phyloP scores from a whole-genome alignment of 495 filamentous ascomycete genomes.

The Parachaetomium inaequale region DNA sequence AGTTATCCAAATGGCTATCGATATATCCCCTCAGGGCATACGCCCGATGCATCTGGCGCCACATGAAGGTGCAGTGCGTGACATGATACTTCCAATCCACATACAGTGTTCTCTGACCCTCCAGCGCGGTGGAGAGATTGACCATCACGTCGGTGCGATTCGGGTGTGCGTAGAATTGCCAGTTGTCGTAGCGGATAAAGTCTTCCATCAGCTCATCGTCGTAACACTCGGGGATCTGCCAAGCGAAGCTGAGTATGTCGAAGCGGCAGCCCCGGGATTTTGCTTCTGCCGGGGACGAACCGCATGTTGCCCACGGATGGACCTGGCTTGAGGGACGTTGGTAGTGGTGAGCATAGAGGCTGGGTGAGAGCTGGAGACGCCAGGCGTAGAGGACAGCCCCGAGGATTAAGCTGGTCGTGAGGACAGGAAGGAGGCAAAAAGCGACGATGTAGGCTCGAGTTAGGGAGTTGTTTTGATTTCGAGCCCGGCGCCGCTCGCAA shows the following conservation, averaged over 20 bases:
- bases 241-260: conserved; percentile 32
- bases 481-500: background rate
- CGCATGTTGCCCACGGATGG: conserved; percentile 16
- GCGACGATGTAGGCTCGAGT: background rate
- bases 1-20: conserved; percentile 16
- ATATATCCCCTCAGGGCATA: conserved; percentile 7
- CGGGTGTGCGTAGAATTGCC: conserved; percentile 17
- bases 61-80: conserved; percentile 35
- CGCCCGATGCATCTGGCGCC: conserved; percentile 36
- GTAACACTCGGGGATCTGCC: conserved; percentile 32
- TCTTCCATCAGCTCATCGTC: conserved; percentile 19
- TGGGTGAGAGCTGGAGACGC: background rate
- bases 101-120: conserved; percentile 20
- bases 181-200: conserved; percentile 14
- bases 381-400: conserved; percentile 6
- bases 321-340: background rate
- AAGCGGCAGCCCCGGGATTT: conserved; percentile 28
- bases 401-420: background rate
- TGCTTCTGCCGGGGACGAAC: conserved; percentile 21
- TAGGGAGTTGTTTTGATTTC: background rate
- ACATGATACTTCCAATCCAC: conserved; percentile 39
- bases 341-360: background rate
- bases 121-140: background rate
- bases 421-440: background rate
- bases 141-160: conserved; percentile 6